Evolutionary conservation across 352 stramenopile genomes (phyloP).

Genomic region (Phytophthora palmivora): DNA sequence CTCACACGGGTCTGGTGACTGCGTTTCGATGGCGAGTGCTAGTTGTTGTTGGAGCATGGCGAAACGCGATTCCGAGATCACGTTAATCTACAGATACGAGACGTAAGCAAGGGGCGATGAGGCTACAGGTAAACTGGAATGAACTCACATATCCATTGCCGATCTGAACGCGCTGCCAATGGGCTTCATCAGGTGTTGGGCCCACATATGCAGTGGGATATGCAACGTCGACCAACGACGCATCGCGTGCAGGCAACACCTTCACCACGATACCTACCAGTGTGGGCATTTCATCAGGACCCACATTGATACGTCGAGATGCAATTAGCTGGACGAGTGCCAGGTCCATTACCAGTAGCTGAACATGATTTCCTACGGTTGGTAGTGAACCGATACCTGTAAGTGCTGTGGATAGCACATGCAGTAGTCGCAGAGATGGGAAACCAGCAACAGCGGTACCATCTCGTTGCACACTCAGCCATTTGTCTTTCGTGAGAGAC

Average conservation of each 20-base stretch:
- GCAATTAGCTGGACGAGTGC: constrained; percentile 18
- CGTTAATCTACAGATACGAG: constrained; percentile 23
- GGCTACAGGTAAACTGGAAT: neutral
- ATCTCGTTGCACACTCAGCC: constrained; percentile 34
- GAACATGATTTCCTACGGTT: constrained; percentile 38
- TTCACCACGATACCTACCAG: constrained; percentile 49
- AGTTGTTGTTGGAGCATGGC: constrained; percentile 18
- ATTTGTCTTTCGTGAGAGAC: constrained; percentile 52
- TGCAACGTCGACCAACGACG: constrained; percentile 53
- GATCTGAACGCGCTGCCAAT: constrained; percentile 46
- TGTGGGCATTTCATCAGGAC: constrained; percentile 10
- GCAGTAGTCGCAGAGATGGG: constrained; percentile 37
- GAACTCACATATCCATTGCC: constrained; percentile 62
- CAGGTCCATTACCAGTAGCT: constrained; percentile 30
- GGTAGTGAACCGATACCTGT: constrained; percentile 52
- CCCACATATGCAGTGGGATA: constrained; percentile 32
- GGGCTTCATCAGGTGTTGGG: constrained; percentile 20
- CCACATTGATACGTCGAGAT: constrained; percentile 4
- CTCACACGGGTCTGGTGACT: neutral
- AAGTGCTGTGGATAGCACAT: constrained; percentile 28
- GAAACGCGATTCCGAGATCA: constrained; percentile 31
- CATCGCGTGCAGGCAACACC: constrained; percentile 52
- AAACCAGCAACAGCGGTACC: constrained; percentile 5
- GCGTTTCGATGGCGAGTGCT: constrained; percentile 1
- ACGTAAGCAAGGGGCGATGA: constrained; percentile 8